These are phyloP conservation scores for Peronospora destructor DNA, from an alignment of 352 stramenopile species.

Conservation along the genomic window DNA sequence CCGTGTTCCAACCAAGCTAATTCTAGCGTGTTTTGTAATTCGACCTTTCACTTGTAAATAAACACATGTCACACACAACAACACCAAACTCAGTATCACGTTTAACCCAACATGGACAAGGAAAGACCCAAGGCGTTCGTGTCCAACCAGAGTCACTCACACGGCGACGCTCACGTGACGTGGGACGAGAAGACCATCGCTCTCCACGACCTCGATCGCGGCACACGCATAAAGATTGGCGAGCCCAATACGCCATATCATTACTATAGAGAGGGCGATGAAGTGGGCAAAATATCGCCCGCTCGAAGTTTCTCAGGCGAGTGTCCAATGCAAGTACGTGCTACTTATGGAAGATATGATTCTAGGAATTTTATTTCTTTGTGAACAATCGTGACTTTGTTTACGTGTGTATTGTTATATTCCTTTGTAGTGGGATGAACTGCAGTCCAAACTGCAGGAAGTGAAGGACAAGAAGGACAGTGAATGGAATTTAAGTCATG, in stretches of 20 bases:
- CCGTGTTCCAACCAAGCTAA: neutral
- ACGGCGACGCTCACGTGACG: conserved; percentile 40
- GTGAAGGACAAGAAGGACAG: conserved; percentile 45
- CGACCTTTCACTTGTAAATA: neutral
- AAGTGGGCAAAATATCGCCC: conserved; percentile 35
- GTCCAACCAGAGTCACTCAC: conserved; percentile 7
- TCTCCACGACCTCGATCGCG: conserved; percentile 84
- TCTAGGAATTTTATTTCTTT: neutral
- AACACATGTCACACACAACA: neutral
- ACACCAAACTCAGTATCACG: too few relatives aligned
- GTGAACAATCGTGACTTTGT: neutral
- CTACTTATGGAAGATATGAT: conserved; percentile 1
- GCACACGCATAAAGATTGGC: conserved; percentile 91
- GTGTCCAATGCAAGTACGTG: conserved; percentile 39
- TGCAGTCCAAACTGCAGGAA: conserved; percentile 55
- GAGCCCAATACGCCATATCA: conserved; percentile 90
- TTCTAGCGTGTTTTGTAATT: neutral
- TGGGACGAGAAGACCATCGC: conserved; percentile 91
- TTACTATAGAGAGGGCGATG: conserved; percentile 47
- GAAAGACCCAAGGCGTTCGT: conserved; percentile 10
- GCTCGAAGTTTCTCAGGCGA: conserved; percentile 49
- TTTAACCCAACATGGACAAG: neutral
- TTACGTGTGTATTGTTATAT: neutral
- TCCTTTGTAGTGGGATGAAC: conserved; percentile 48
- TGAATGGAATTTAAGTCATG: conserved; percentile 56